Percentiles rank a stretch among this genome's conserved stretches.
These are phyloP conservation scores for Aspergillus kassunensis DNA, from an alignment of 495 filamentous ascomycete genomes.

Conservation along the genomic window DNA sequence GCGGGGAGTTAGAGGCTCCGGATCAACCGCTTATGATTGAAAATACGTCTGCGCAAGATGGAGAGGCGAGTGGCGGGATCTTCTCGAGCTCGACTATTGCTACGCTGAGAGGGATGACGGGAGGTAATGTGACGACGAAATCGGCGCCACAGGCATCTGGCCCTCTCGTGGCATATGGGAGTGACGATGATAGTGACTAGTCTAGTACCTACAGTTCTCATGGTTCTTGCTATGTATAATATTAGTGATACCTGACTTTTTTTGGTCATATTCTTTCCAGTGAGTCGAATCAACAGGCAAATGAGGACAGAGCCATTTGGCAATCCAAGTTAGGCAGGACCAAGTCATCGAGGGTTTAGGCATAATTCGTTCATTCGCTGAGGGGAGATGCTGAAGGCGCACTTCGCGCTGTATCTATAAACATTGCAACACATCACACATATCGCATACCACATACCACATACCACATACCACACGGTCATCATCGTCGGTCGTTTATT, in stretches of 20 bases:
- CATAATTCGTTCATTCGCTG: too few species aligned
- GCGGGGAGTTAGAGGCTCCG: conserved; percentile 41
- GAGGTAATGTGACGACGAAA: conserved; percentile 36
- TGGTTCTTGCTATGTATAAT: conserved; percentile 32
- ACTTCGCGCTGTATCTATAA: too few species aligned
- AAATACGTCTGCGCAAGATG: conserved; percentile 13
- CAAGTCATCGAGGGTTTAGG: too few species aligned
- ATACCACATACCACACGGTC: conserved; percentile 14
- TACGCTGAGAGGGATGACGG: conserved; percentile 55
- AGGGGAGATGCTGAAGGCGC: too few species aligned
- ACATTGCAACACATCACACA: too few species aligned
- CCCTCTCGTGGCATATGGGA: conserved; percentile 83
- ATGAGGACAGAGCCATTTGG: too few species aligned
- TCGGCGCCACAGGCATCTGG: conserved; percentile 42
- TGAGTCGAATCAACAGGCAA: neutral
- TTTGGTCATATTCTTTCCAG: conserved; percentile 6
- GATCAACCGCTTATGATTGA: conserved; percentile 45
- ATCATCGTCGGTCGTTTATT: neutral
- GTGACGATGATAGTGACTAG: conserved; percentile 74
- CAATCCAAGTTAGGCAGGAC: too few species aligned
- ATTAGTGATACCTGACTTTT: conserved; percentile 36
- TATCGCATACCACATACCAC: conserved; percentile 5
- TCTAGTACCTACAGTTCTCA: conserved; percentile 10
- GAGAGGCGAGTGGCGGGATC: conserved; percentile 52
- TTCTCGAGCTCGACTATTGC: conserved; percentile 77